Base-by-base conservation (phyloP, 306 rosid genomes). In the Chamaecrista fasciculata region DNA sequence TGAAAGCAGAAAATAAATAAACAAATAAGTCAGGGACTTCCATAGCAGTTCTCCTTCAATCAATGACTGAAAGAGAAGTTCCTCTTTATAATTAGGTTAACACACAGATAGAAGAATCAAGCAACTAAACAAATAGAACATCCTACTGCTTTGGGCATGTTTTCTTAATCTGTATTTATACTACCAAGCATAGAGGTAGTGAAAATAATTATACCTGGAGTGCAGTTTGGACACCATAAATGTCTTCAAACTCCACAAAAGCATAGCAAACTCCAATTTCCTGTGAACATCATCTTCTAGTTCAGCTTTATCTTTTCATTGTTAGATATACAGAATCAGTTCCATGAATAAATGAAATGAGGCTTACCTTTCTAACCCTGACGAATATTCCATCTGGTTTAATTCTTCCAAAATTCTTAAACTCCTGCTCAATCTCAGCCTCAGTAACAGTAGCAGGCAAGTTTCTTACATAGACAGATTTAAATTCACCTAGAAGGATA, bases 211-310 rank as follows among this genome's bases (percentile, higher is more conserved):
- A 79, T 71, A 91, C 99, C 99, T 88, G 85, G 42, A 94, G 92
- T 1, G 97, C 92, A 70, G 80, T 88, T 82, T 88, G 96, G 71
- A 91, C 95, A 7, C 99, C 88, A 52, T 40, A 6, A 51, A 91
- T 71, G 78, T 94, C 99, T 82, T 94, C 99, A 29, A 85, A 94
- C 83, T 94, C 99, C 62, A 94, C 99, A 75, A 94, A 88, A 51
- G 97, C 99, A 66, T 91, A 88, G 83, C 99, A 94, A 55, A 88
- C 95, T 73, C 97, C 97, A 66, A 94, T 82, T 74, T 94, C 99
- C 99, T 94, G 95, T n/a, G 71, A 29, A 49, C 25, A 65, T 24
- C 59, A 77, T 69, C 43, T 62, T 71, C 70, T 66, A 53, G 47
- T 50, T 75, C 37, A 87, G 70, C 49, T 48, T 70, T 8, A 62